Base-by-base conservation (phyloP, 176 grass and related monocot species). In the Triticum timopheevii region DNA sequence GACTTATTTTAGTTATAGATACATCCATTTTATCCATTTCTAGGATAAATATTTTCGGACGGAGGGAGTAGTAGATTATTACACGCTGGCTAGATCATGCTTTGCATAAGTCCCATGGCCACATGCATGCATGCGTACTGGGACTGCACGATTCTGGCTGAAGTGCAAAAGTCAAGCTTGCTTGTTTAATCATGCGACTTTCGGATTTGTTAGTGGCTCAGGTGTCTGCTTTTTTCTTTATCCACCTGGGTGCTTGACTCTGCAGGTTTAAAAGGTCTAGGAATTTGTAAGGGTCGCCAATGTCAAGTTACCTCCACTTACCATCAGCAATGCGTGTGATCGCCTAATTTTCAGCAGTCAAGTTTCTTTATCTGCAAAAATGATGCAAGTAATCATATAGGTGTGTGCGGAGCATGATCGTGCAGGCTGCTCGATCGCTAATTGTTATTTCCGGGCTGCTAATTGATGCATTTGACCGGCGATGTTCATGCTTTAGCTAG, bases 111-210 rank as follows among this genome's bases (percentile, higher is more conserved):
- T 73, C 24, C 12, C 17, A 56, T 56, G 52, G 17, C 23, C 70
- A 23, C 39, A 42, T 40, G 2, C 38, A 71, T n/a, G 35, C 34
- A 23, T 20, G 10, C 23, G 24, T 31, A 13, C 10, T 83, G 45
- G 38, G 20, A 65, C 50, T 58, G 75, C 75, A 75, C 74, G 79
- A 78, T 78, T 34, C 19, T 45, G 47, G 15, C 6, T 28, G n/a
- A 44, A 44, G 9, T 28, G 22, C 25, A 23, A 56, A 87, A 79
- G 76, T 80, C 85, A 80, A 42, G 22, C 47, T 27, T 15, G 59
- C 67, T 59, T 87, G 61, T 73, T 86, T 73, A 78, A 73, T 83
- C 42, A 3, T 2, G 24, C 74, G 80, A 90, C 80, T 90, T 86
- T 34, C 38, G 44, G 44, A 34, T 65, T 40, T 22, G 24, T 80